A percentile compares a stretch with the other conserved stretches of the same genome.
These are phyloP conservation scores for Petunia axillaris DNA, from an alignment of 257 asterid species.

Conservation along the genomic window DNA sequence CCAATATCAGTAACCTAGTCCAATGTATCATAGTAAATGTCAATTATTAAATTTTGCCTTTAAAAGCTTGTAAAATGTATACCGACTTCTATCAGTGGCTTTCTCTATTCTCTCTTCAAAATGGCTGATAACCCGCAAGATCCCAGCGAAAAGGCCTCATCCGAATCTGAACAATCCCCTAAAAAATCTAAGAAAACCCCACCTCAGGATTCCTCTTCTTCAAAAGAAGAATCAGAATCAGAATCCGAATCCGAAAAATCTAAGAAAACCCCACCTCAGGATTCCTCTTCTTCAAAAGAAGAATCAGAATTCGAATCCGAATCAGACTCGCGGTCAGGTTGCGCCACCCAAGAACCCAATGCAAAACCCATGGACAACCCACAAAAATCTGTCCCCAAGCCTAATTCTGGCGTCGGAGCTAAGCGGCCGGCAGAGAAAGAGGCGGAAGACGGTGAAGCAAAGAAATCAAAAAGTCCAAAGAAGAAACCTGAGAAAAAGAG, in stretches of 20 bases:
- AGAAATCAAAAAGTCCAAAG: slow-evolving; percentile 52
- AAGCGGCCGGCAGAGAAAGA: slow-evolving; percentile 44
- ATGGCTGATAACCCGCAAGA: too few species aligned
- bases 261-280: slow-evolving; percentile 28
- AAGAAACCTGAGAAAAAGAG: slow-evolving; percentile 37
- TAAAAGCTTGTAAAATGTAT: too few species aligned
- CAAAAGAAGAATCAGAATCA: slow-evolving; percentile 34
- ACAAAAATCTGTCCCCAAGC: background rate
- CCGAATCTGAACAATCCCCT: background rate
- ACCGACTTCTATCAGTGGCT: too few species aligned
- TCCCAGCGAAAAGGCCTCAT: background rate
- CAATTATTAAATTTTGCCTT: too few species aligned
- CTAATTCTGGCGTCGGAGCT: slow-evolving; percentile 31
- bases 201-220: slow-evolving; percentile 33
- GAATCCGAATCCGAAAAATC: slow-evolving; percentile 6
- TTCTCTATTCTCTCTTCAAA: too few species aligned
- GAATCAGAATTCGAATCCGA: slow-evolving; percentile 41
- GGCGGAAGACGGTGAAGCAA: slow-evolving; percentile 34
- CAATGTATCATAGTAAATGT: too few species aligned
- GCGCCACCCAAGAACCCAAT: slow-evolving; percentile 25
- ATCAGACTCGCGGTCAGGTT: slow-evolving; percentile 46
- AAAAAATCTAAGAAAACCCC: slow-evolving; percentile 19
- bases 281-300: slow-evolving; percentile 28
- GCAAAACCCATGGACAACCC: slow-evolving; percentile 22
- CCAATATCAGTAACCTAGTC: too few species aligned